A percentile compares a stretch with the other conserved stretches of the same genome.
These are phyloP conservation scores for Fraxinus anomala DNA, from an alignment of 257 asterid species.

Conservation along the genomic window DNA sequence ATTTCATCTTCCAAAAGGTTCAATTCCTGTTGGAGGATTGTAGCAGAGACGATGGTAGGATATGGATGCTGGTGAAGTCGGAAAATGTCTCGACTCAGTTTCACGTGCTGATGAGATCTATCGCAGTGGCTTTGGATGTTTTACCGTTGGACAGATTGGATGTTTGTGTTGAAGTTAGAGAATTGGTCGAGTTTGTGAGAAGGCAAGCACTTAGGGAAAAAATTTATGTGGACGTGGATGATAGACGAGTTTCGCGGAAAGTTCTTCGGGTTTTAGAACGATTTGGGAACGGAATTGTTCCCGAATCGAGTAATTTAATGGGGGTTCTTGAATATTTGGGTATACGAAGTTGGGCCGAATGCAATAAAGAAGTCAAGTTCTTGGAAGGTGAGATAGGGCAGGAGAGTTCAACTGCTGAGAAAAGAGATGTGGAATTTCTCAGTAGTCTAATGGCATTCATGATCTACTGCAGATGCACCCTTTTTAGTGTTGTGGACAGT, in stretches of 20 bases:
- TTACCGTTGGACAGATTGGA: conserved; percentile 39
- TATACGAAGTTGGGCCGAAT: conserved; percentile 61
- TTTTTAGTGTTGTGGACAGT: conserved; percentile 39
- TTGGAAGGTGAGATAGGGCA: conserved; percentile 49
- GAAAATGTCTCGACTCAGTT: conserved; percentile 53
- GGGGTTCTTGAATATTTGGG: conserved; percentile 55
- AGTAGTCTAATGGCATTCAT: conserved; percentile 52
- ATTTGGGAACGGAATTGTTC: conserved; percentile 45
- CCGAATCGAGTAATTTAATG: conserved; percentile 48
- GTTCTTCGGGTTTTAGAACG: conserved; percentile 37
- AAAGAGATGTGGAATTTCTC: conserved; percentile 42
- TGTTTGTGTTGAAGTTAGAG: conserved; percentile 49
- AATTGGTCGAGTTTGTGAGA: conserved; percentile 54
- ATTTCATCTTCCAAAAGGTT: conserved; percentile 72
- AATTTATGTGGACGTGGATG: conserved; percentile 54
- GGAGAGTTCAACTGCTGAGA: conserved; percentile 41
- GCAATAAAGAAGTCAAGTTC: conserved; percentile 54
- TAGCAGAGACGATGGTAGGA: conserved; percentile 52
- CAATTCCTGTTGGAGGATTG: conserved; percentile 70
- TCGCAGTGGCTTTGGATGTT: conserved; percentile 65
- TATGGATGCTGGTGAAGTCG: conserved; percentile 59
- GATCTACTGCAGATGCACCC: conserved; percentile 64
- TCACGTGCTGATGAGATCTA: conserved; percentile 46
- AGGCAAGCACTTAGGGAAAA: conserved; percentile 40
- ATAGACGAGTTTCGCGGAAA: conserved; percentile 30